Evolutionary conservation across 768 basidiomycete genomes (phyloP), one percentile per base, ranked within the genome.

Genomic region (Cystoderma amianthinum): DNA sequence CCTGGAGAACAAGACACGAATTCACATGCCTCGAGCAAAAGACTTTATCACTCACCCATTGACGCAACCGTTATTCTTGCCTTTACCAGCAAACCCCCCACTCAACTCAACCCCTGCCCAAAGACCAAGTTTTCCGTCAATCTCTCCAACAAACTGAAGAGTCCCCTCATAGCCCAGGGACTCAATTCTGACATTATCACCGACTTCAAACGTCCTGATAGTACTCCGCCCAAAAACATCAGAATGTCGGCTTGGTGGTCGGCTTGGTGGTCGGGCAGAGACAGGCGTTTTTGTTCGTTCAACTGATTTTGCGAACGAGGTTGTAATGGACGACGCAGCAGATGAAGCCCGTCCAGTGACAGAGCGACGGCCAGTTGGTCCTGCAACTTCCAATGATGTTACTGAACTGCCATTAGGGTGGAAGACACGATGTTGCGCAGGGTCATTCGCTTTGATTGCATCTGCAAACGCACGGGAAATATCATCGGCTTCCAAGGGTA

Each of bases 41-140:
- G 28, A 38, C 20, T 38, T 5, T 11, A 38, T 16, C 16, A 72
- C 90, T 68, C 56, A 96, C 94, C 89, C 90, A 47, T 69, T 74
- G 3, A 95, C 93, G 34, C 79, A 76, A 23, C 95, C 95, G 52
- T 97, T 79, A 53, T 99, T 99, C 67, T 98, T 99, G 1, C 95
- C 95, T 59, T 86, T 88, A 15, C 95, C 93, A 13, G 73, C 61
- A 56, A 92, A 95, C 4, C 88, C 87, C 24, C 82, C 84, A 50
- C 77, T 68, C 16, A 99, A 70, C 61, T 97, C 90, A 16, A 99
- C 89, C 11, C 95, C 95, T 12, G 89, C 95, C 88, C 90, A 99
- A 4, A 82, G 64, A 3, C 94, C 95, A 2, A 77, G 71, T 60
- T 97, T 97, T 38, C 89, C 89, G 13, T 87, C 82, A 42, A 96